Evolutionary conservation across 225 moss, liverwort and hornwort species (phyloP).

Genomic region (Bryoerythrophyllum caledonicum): DNA sequence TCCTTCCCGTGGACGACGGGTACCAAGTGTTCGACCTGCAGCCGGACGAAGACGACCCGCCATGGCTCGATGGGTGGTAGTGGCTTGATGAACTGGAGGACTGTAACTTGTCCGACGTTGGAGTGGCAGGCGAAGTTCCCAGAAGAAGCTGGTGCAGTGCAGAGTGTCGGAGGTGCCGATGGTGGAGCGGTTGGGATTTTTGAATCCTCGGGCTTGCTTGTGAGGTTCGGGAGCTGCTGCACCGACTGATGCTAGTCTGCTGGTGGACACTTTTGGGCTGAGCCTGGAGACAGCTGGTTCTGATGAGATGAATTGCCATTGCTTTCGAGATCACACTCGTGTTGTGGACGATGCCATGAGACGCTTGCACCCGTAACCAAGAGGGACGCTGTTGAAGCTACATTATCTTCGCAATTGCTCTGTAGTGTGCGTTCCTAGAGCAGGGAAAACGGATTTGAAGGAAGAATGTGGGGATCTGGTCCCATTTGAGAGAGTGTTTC

Average conservation of each 20-base stretch:
- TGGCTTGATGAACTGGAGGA: not conserved
- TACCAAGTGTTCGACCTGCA: slow-evolving; percentile 69
- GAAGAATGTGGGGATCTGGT: not conserved
- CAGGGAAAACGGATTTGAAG: not conserved
- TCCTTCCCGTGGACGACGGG: slow-evolving; percentile 53
- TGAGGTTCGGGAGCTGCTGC: slow-evolving; percentile 7
- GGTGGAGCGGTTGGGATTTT: not conserved
- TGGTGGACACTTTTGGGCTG: not conserved
- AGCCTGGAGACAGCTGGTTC: not conserved
- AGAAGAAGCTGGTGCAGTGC: not conserved
- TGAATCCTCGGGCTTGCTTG: not conserved
- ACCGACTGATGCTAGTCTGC: not conserved
- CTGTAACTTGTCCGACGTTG: not conserved
- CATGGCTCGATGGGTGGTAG: slow-evolving; percentile 69
- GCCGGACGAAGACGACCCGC: slow-evolving; percentile 58
- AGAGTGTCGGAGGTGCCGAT: not conserved
- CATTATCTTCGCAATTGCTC: not conserved
- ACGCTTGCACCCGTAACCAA: slow-evolving; percentile 8
- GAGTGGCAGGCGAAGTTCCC: not conserved
- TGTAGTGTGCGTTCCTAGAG: not conserved
- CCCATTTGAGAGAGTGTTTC: not conserved
- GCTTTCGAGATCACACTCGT: not conserved
- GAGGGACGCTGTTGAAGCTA: not conserved
- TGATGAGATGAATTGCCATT: not conserved
- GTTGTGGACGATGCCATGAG: not conserved